These are phyloP conservation scores for Aspergillus proliferans DNA, from an alignment of 2,329 filamentous ascomycete species.

Conservation along the genomic window DNA sequence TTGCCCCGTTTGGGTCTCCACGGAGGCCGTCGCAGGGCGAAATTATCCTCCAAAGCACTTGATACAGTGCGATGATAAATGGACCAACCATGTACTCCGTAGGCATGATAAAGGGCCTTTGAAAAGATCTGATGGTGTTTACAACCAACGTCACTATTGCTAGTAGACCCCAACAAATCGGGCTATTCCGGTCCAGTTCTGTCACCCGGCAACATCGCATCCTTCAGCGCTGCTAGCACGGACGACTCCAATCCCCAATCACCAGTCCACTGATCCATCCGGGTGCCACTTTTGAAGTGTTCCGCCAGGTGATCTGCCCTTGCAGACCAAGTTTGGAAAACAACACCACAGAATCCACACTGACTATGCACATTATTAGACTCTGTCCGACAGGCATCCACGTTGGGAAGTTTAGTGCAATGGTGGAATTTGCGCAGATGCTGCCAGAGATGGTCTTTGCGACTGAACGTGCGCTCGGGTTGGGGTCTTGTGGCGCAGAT, in stretches of 20 bases:
- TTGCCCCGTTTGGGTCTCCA: too few relatives aligned
- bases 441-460: constrained; percentile 54
- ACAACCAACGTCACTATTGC: too few relatives aligned
- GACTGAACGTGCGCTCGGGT: constrained; percentile 48
- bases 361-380: constrained; percentile 47
- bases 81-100: too few relatives aligned
- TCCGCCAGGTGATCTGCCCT: constrained; percentile 49
- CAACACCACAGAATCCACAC: constrained; percentile 49
- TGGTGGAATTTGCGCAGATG: constrained; percentile 51
- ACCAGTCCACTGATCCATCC: constrained; percentile 52
- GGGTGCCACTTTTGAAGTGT: constrained; percentile 49
- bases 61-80: too few relatives aligned
- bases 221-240: constrained; percentile 27
- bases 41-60: too few relatives aligned
- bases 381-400: constrained; percentile 51
- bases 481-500: constrained; percentile 47
- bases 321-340: constrained; percentile 47
- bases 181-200: background rate
- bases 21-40: too few relatives aligned
- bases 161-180: too few relatives aligned
- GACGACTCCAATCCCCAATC: constrained; percentile 44
- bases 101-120: too few relatives aligned
- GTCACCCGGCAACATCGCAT: constrained; percentile 27
- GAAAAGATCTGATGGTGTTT: too few relatives aligned
- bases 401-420: constrained; percentile 45